Evolutionary conservation across 306 rosid species (phyloP).

Genomic region (Castanea sativa): DNA sequence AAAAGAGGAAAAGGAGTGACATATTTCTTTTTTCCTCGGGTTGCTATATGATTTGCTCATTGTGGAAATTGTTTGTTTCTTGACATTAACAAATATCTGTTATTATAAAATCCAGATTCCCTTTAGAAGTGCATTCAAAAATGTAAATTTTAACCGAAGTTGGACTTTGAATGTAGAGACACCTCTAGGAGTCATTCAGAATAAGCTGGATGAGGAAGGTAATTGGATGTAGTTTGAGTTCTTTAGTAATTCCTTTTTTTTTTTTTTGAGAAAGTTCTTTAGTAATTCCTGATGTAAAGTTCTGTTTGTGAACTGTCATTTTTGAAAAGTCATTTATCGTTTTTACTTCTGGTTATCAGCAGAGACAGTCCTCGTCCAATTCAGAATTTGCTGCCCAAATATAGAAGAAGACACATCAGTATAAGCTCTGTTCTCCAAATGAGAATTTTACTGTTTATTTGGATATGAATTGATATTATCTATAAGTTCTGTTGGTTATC

Average conservation of each 20-base stretch:
- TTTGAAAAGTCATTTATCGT: conserved; percentile 16
- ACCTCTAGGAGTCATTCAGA: conserved; percentile 43
- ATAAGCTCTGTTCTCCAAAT: conserved; percentile 25
- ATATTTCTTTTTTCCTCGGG: not conserved
- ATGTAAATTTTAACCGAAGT: conserved; percentile 65
- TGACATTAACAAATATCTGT: conserved; percentile 5
- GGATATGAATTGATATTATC: not conserved
- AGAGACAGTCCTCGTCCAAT: conserved; percentile 59
- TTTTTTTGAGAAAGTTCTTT: not conserved
- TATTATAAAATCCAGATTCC: conserved; percentile 57
- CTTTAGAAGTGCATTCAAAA: conserved; percentile 77
- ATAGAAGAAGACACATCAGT: conserved; percentile 72
- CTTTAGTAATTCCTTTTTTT: not conserved
- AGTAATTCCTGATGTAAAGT: conserved; percentile 3
- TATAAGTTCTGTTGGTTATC: conserved; percentile 9
- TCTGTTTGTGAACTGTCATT: conserved; percentile 17
- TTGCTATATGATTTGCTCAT: conserved; percentile 13
- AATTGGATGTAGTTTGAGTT: conserved; percentile 18
- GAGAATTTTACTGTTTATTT: conserved; percentile 9
- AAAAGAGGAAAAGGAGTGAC: no score
- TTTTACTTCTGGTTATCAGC: conserved; percentile 35
- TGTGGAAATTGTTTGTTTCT: not conserved
- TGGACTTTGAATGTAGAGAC: conserved; percentile 36
- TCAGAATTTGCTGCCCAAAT: conserved; percentile 79
- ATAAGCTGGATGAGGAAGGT: conserved; percentile 56